A percentile compares a stretch with the other conserved stretches of the same genome.
phyloP scores from a whole-genome alignment of 2,329 filamentous ascomycete genomes.

The Microsporum ferrugineum region DNA sequence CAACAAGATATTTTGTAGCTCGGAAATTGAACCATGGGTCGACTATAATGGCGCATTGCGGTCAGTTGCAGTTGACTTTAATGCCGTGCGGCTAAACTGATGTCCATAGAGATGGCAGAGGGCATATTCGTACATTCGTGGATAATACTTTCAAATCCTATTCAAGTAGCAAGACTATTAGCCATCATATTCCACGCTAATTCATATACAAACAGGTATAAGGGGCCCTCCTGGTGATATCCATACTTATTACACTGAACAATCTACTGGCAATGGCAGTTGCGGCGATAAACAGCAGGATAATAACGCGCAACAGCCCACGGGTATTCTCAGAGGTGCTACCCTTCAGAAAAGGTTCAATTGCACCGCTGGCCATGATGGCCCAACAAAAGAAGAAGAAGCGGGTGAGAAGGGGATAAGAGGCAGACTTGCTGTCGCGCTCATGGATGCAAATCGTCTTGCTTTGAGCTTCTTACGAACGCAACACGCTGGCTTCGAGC shows the following conservation, averaged over 20 bases:
- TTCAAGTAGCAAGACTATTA: slow-evolving; percentile 21
- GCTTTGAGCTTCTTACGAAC: not conserved
- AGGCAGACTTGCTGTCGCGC: slow-evolving; percentile 6
- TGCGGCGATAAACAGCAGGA: slow-evolving; percentile 80
- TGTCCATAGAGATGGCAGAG: not conserved
- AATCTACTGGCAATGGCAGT: slow-evolving; percentile 86
- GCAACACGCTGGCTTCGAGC: slow-evolving; percentile 3
- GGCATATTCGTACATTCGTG: slow-evolving; percentile 73
- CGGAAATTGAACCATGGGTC: slow-evolving; percentile 99
- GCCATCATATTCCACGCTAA: slow-evolving; percentile 9
- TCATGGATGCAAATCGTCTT: not conserved
- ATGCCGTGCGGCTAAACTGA: not conserved
- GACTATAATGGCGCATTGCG: slow-evolving; percentile 45
- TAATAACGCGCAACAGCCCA: slow-evolving; percentile 75
- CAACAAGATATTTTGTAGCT: slow-evolving; percentile 92
- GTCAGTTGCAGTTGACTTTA: not conserved
- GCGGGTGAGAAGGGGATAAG: slow-evolving; percentile 20
- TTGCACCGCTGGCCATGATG: slow-evolving; percentile 22
- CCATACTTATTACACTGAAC: slow-evolving; percentile 93
- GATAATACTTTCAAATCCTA: slow-evolving; percentile 97
- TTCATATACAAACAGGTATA: not conserved
- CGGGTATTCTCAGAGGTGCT: slow-evolving; percentile 70
- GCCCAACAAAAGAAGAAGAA: slow-evolving; percentile 19
- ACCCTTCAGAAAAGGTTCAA: slow-evolving; percentile 59
- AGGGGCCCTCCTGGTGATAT: not conserved